phyloP scores from a whole-genome alignment of 1,139 yeast genomes.

The Wickerhamiella infanticola region DNA sequence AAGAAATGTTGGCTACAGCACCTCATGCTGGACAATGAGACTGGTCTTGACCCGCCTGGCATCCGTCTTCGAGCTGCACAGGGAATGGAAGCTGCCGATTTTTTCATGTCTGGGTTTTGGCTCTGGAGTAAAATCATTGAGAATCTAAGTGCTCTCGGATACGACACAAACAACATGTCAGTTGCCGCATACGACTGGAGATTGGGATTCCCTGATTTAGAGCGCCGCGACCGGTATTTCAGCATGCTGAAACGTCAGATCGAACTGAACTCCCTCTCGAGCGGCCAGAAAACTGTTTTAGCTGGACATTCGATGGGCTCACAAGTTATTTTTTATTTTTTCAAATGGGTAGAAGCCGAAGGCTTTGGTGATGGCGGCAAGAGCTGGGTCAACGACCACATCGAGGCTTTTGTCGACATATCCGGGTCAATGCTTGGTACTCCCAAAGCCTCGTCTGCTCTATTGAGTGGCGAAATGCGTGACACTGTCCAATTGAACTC shows the following conservation, averaged over 20 bases:
- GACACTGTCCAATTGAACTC: constrained; percentile 91
- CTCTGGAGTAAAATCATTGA: constrained; percentile 92
- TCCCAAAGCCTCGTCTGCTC: constrained; percentile 83
- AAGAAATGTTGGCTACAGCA: constrained; percentile 89
- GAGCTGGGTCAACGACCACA: constrained; percentile 70
- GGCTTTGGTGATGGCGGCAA: constrained; percentile 86
- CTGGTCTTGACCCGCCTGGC: constrained; percentile 85
- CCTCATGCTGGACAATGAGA: constrained; percentile 71
- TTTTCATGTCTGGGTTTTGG: constrained; percentile 96
- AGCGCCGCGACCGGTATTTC: constrained; percentile 73
- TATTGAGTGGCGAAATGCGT: constrained; percentile 92
- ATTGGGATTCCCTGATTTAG: constrained; percentile 74
- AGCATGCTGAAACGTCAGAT: constrained; percentile 55
- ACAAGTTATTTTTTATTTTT: constrained; percentile 69
- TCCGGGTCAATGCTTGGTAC: constrained; percentile 85
- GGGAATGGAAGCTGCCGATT: constrained; percentile 95
- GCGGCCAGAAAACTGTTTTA: constrained; percentile 61
- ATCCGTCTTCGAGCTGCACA: constrained; percentile 77
- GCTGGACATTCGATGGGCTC: constrained; percentile 96
- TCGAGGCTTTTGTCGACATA: constrained; percentile 69
- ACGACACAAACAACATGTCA: constrained; percentile 78
- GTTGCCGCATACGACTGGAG: constrained; percentile 97
- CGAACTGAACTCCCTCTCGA: constrained; percentile 36
- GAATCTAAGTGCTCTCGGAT: constrained; percentile 85
- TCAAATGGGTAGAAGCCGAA: constrained; percentile 91